A percentile compares a stretch with the other conserved stretches of the same genome.
phyloP scores from a whole-genome alignment of 2,329 filamentous ascomycete species.

The Erysiphe pulchra region DNA sequence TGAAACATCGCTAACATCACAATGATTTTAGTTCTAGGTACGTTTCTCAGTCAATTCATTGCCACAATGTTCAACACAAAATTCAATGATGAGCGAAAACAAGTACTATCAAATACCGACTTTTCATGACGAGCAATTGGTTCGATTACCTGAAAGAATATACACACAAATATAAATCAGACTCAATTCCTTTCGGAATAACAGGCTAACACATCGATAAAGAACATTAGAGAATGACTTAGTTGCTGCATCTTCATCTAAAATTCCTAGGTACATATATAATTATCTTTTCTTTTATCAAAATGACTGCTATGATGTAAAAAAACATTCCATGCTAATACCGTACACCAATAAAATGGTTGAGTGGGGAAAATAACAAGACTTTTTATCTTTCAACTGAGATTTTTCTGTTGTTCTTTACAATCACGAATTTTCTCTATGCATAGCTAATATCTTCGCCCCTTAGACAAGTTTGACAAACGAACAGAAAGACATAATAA shows the following conservation, averaged over 20 bases:
- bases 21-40: not conserved
- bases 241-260: not conserved
- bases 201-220: not conserved
- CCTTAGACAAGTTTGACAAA: too few relatives aligned
- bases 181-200: not conserved
- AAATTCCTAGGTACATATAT: not conserved
- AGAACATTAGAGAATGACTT: not conserved
- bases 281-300: not conserved
- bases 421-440: too few relatives aligned
- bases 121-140: not conserved
- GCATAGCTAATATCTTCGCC: too few relatives aligned
- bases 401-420: too few relatives aligned
- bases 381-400: constrained; percentile 1
- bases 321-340: constrained; percentile 1
- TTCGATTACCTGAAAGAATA: not conserved
- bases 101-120: constrained; percentile 1
- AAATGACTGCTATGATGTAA: not conserved
- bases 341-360: not conserved
- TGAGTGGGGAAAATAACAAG: not conserved
- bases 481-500: too few relatives aligned
- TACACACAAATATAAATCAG: not conserved
- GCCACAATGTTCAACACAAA: not conserved
- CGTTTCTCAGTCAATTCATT: not conserved
- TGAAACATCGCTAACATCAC: not conserved
- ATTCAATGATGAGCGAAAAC: not conserved